These are phyloP conservation scores for Ophiostoma populinum DNA, from an alignment of 2,329 filamentous ascomycete species.

Conservation along the genomic window DNA sequence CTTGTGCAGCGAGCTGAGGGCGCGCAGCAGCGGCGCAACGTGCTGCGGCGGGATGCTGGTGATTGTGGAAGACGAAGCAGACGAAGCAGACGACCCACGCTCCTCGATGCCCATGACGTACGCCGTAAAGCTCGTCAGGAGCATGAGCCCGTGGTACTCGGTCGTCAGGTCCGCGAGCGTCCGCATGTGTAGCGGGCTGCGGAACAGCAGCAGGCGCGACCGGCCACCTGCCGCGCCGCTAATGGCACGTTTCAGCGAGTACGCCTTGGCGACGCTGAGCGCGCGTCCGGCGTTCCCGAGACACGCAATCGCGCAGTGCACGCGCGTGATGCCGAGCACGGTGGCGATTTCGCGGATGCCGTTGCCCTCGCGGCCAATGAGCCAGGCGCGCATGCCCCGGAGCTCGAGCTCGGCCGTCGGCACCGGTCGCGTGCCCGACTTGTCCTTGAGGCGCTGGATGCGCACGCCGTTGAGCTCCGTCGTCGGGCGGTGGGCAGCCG, in stretches of 20 bases:
- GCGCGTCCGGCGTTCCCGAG: slow-evolving; percentile 37
- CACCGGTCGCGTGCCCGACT: slow-evolving; percentile 51
- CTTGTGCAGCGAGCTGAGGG: slow-evolving; percentile 43
- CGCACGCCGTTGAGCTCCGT: slow-evolving; percentile 45
- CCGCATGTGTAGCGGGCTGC: slow-evolving; percentile 38
- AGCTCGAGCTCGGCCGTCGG: slow-evolving; percentile 59
- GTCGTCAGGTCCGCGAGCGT: slow-evolving; percentile 38
- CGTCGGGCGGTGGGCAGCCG: slow-evolving; percentile 13
- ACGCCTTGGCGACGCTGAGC: slow-evolving; percentile 38
- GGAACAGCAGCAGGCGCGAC: slow-evolving; percentile 28
- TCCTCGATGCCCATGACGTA: slow-evolving; percentile 35
- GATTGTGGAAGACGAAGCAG: neutral
- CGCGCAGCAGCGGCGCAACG: slow-evolving; percentile 29
- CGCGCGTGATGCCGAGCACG: slow-evolving; percentile 48
- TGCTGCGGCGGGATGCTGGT: slow-evolving; percentile 14
- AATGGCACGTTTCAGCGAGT: slow-evolving; percentile 37
- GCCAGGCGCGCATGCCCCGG: slow-evolving; percentile 42
- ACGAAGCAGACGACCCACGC: slow-evolving; percentile 15
- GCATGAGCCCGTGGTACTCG: slow-evolving; percentile 38
- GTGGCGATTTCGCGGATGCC: slow-evolving; percentile 52
- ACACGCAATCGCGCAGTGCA: slow-evolving; percentile 37
- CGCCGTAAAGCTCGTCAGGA: slow-evolving; percentile 35
- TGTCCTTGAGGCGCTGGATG: slow-evolving; percentile 55
- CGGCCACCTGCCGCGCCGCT: slow-evolving; percentile 26
- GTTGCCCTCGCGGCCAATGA: slow-evolving; percentile 47